Conservation (phyloP, 495 filamentous ascomycete species). For the Gamarada debralockiae region DNA sequence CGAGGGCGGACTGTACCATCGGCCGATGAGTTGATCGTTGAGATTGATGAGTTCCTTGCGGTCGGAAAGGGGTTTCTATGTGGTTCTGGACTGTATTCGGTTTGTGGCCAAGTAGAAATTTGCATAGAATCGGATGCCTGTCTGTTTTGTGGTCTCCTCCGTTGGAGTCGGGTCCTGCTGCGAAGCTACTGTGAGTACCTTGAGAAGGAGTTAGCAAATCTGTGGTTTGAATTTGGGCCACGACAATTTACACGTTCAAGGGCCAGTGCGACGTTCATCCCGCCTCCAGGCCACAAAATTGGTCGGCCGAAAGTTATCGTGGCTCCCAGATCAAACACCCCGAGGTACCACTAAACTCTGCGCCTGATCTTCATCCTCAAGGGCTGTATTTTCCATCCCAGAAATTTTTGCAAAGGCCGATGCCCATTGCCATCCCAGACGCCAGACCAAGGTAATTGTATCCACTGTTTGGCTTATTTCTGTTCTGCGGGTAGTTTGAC, state of each 20-base stretch:
- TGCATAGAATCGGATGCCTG: neutral
- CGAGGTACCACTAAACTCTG: conserved; percentile 26
- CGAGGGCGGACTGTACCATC: conserved; percentile 33
- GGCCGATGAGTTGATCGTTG: conserved; percentile 23
- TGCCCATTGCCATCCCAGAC: conserved; percentile 48
- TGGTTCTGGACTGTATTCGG: neutral
- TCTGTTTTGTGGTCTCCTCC: neutral
- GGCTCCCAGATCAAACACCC: conserved; percentile 25
- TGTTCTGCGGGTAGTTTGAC: conserved; percentile 48
- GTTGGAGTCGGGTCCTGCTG: neutral
- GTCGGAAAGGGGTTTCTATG: conserved; percentile 22
- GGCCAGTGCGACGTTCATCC: conserved; percentile 45
- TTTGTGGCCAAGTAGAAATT: neutral
- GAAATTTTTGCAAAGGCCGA: conserved; percentile 50
- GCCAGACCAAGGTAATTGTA: conserved; percentile 51
- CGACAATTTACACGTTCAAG: conserved; percentile 35
- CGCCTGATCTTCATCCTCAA: conserved; percentile 32
- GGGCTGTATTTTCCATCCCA: conserved; percentile 42
- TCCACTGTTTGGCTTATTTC: conserved; percentile 51
- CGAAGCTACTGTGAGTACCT: neutral
- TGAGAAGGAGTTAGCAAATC: conserved; percentile 7
- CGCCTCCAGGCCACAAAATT: conserved; percentile 43
- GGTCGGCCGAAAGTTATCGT: conserved; percentile 29
- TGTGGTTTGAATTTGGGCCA: neutral
- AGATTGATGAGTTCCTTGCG: conserved; percentile 19